phyloP scores from a whole-genome alignment of 2,329 filamentous ascomycete species.

The Pyrenochaeta sp. region DNA sequence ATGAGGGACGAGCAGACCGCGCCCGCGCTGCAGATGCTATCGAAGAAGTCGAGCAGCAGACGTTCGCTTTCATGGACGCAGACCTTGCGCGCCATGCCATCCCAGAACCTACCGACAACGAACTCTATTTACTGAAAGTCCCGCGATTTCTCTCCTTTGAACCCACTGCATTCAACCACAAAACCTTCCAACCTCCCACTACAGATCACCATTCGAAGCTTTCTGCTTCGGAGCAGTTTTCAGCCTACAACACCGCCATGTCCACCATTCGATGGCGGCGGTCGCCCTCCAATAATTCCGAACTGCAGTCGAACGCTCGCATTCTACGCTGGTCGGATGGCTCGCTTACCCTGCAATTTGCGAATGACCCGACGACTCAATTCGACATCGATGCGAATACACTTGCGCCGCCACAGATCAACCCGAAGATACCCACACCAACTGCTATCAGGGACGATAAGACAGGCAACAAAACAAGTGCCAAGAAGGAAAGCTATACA shows the following conservation, averaged over 20 bases:
- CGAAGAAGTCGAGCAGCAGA: constrained; percentile 62
- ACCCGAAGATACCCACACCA: constrained; percentile 60
- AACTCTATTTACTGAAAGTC: constrained; percentile 75
- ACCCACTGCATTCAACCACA: constrained; percentile 71
- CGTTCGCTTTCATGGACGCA: constrained; percentile 67
- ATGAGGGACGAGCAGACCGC: constrained; percentile 70
- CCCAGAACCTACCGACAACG: constrained; percentile 75
- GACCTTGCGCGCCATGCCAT: constrained; percentile 73
- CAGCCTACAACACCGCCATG: constrained; percentile 70
- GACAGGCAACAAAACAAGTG: constrained; percentile 21
- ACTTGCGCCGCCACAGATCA: constrained; percentile 68
- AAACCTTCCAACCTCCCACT: constrained; percentile 70
- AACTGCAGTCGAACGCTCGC: constrained; percentile 77
- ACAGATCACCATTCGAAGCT: constrained; percentile 63
- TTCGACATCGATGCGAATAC: constrained; percentile 77
- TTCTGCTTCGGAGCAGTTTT: constrained; percentile 59
- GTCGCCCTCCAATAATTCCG: constrained; percentile 69
- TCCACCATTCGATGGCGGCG: constrained; percentile 75
- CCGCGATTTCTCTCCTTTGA: constrained; percentile 77
- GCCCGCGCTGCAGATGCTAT: constrained; percentile 55
- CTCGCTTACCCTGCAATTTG: constrained; percentile 77
- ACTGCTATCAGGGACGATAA: constrained; percentile 41
- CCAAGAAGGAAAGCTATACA: constrained; percentile 74
- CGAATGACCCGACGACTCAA: constrained; percentile 71
- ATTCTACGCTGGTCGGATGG: constrained; percentile 83